Base-by-base conservation (phyloP, 2,329 filamentous ascomycete species). In the Cordyceps tenuipes region DNA sequence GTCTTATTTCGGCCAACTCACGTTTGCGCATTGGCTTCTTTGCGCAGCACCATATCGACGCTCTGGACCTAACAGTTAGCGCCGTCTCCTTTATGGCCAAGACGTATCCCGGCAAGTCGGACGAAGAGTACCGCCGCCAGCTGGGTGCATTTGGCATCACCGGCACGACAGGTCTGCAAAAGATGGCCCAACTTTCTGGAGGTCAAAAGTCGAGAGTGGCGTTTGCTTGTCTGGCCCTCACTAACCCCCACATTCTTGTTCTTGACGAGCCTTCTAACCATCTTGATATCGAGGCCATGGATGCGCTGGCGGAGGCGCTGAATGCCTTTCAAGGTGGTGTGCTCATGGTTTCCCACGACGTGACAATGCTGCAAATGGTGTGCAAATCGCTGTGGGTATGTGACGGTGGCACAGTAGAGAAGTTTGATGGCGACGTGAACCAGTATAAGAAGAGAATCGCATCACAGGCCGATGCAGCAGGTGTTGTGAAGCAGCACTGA, bases 221-320 rank as follows among this genome's bases (percentile, higher is more conserved):
- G 8, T 99, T 99, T 75, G 93, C 94, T n/a, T 97, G 93, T 71
- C 76, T 99, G 63, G 93, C 91, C 0, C 79, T 99, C 65, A 90
- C 87, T 53, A 96, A 97, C 75, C 94, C 94, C 19, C 94, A 99
- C 71, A 97, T 99, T 66, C 82, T 99, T 51, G 93, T 99, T 63
- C 89, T 99, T 55, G 94, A 99, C 82, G 94, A 99, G 75, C 94
- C 94, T 72, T 96, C 91, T 64, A 99, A 99, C 79, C 94, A 99
- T 75, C 79, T 99, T 68, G 94, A 99, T 84, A 97, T 99, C 67
- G 94, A 99, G 75, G 94, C 94, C 64, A 97, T 99, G 94, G 94
- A 99, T 73, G 93, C 94, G 12, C 79, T 99, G 57, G 87, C 90
- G 5, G 85, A 88, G 34, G 94, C 94, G 17, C 79, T 99, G 66